Conservation (phyloP, 1,284 basidiomycete genomes). For the Inonotus obliquus region DNA sequence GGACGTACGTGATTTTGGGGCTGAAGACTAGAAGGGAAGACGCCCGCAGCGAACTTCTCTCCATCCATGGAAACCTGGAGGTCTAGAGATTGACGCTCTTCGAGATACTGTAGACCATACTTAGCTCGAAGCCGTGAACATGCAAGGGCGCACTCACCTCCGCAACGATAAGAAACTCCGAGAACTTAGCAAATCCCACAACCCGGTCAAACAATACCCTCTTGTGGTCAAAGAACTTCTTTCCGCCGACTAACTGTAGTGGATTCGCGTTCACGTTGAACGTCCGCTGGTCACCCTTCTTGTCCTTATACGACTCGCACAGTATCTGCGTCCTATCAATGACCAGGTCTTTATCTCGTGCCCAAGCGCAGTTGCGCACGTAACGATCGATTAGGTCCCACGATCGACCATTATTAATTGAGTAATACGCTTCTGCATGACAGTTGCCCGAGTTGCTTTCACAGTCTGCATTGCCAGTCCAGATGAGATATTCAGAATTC, state of each 20-base stretch:
- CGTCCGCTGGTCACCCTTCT: constrained; percentile 73
- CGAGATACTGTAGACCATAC: constrained; percentile 46
- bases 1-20: constrained; percentile 77
- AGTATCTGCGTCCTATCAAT: constrained; percentile 86
- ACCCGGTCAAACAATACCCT: constrained; percentile 80
- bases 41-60: constrained; percentile 74
- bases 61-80: constrained; percentile 94
- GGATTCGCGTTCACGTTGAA: constrained; percentile 56
- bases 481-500: constrained; percentile 82
- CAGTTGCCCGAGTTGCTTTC: constrained; percentile 44
- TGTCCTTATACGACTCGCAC: constrained; percentile 85
- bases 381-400: constrained; percentile 85
- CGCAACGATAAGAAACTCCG: constrained; percentile 92
- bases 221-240: constrained; percentile 69
- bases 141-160: constrained; percentile 51
- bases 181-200: constrained; percentile 95
- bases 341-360: constrained; percentile 70
- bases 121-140: background rate
- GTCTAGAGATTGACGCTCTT: constrained; percentile 57
- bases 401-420: constrained; percentile 69
- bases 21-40: constrained; percentile 87
- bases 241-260: constrained; percentile 77
- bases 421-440: constrained; percentile 69
- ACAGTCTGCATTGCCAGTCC: constrained; percentile 79
- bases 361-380: constrained; percentile 92